Base-by-base conservation (phyloP, 2,329 filamentous ascomycete genomes). In the Fusarium buxicola region DNA sequence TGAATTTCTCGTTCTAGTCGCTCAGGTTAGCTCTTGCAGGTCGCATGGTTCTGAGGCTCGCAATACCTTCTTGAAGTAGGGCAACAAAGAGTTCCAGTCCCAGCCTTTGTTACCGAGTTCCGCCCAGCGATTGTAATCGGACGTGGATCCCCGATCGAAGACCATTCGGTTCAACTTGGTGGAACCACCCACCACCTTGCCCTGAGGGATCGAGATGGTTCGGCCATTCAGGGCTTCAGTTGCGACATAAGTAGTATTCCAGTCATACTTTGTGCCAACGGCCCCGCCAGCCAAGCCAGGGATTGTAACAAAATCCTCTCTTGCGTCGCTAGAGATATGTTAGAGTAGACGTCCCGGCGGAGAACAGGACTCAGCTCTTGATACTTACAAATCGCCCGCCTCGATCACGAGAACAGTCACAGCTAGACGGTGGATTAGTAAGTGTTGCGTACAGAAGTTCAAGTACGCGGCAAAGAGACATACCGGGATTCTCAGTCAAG, bases 71-170 rank as follows among this genome's bases (percentile, higher is more conserved):
- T 76, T 78, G 55, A 83, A 78, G 35, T 81, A 83, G 0, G 78
- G 80, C 1, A 79, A 68, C 9, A 84, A 31, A 11, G 69, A 56
- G 12, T 70, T 53, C 72, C 71, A 75, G 8, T 78, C 69, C 73
- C 78, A 82, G 2, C 77, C 80, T 0, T 73, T 63, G 28, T 82
- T 81, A 0, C 81, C 82, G 1, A 85, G 69, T 4, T 71, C 69
- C 9, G 74, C 75, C 82, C 82, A 85, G 0, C 75, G 70, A 36
- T 82, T 72, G 38, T 82, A 81, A 18, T 81, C 80, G 0, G 72
- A 66, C n/a, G 69, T 65, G 1, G 73, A 73, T 0, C 77, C 76
- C 1, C 76, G 72, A 31, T 77, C 69, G 34, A 74, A 79, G 12
- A 78, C 70, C 70, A 79, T 75, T 4, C 71, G 74, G 63, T 82